phyloP scores from a whole-genome alignment of 163 green algal genomes.

The Smithsoniella earleae region DNA sequence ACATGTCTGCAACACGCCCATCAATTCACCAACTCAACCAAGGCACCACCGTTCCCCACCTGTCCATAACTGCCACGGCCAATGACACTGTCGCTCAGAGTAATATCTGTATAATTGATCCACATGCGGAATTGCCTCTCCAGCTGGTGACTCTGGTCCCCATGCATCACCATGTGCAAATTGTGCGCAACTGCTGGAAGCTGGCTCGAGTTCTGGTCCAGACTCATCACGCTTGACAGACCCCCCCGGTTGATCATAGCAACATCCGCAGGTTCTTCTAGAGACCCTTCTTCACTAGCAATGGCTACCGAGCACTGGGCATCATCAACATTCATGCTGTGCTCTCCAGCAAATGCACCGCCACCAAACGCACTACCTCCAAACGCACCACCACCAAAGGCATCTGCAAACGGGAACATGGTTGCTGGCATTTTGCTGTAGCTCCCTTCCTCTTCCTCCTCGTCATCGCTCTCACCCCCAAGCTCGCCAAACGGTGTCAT shows the following conservation, averaged over 20 bases:
- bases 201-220: conserved; percentile 3
- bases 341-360: not conserved
- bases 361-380: not conserved
- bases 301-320: not conserved
- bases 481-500: not conserved
- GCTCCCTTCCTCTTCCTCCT: not conserved
- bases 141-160: not conserved
- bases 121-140: conserved; percentile 29
- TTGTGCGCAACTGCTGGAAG: not conserved
- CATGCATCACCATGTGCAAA: not conserved
- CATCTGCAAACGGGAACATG: not conserved
- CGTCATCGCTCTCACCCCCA: not conserved
- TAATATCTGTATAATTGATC: conserved; percentile 26
- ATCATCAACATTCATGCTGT: not conserved
- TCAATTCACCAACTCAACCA: too few species aligned
- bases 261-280: not conserved
- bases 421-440: not conserved
- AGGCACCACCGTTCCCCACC: not conserved
- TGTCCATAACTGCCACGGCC: conserved; percentile 27
- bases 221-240: conserved; percentile 6
- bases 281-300: not conserved
- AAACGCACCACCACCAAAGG: not conserved
- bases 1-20: too few species aligned
- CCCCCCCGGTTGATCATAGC: not conserved
- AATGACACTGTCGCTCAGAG: conserved; percentile 12